Conservation (phyloP, 345 rosid species). For the Populus pruinosa region DNA sequence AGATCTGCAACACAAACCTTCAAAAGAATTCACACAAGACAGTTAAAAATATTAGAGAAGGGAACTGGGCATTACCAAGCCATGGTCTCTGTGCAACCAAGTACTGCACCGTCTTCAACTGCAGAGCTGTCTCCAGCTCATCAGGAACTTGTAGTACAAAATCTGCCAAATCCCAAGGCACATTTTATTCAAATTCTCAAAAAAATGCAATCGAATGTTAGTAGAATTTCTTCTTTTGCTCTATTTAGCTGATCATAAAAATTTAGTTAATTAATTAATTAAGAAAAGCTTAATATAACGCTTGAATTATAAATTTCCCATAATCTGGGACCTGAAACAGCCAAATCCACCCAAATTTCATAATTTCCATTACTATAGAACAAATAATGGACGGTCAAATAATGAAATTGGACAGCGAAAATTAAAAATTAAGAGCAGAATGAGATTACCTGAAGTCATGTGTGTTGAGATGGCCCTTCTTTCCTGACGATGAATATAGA, state of each 20-base stretch:
- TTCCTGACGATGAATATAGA: not conserved
- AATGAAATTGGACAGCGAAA: not conserved
- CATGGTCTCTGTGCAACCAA: conserved; percentile 77
- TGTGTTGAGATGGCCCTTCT: not conserved
- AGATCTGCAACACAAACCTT: conserved; percentile 52
- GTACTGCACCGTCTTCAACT: conserved; percentile 64
- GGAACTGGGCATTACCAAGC: conserved; percentile 58
- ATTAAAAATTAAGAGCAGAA: not conserved
- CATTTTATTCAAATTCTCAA: not conserved
- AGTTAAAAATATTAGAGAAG: not conserved
- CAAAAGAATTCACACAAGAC: not conserved
- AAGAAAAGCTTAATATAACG: not conserved
- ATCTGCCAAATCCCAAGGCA: conserved; percentile 31
- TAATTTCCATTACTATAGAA: not conserved
- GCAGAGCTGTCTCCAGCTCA: conserved; percentile 81
- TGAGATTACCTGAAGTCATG: conserved; percentile 17
- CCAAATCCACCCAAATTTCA: not conserved
- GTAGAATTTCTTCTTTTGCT: too few relatives aligned
- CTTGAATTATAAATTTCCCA: not conserved
- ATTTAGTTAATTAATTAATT: too few relatives aligned
- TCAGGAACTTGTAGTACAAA: conserved; percentile 49
- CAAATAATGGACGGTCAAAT: not conserved
- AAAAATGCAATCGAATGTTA: not conserved
- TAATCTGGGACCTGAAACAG: not conserved
- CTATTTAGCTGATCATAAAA: not conserved